A percentile compares a stretch with the other conserved stretches of the same genome.
These are phyloP conservation scores for Acacia concinna DNA, from an alignment of 331 rosid species.

Conservation along the genomic window DNA sequence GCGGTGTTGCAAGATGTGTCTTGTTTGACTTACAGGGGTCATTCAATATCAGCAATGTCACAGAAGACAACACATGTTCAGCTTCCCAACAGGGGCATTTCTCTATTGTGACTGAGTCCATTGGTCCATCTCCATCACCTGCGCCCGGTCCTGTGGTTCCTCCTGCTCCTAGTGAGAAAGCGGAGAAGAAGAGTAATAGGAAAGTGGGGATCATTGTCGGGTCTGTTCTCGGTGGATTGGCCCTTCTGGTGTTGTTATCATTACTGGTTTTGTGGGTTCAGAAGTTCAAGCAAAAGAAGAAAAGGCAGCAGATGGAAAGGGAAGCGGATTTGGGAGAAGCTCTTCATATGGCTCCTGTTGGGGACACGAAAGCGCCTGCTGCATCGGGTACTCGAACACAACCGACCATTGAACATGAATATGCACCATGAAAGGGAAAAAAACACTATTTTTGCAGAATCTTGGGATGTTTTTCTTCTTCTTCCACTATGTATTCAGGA, in stretches of 20 bases:
- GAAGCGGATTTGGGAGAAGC: constrained; percentile 91
- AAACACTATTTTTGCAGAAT: constrained; percentile 47
- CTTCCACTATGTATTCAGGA: constrained; percentile 46
- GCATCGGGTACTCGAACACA: constrained; percentile 87
- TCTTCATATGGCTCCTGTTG: constrained; percentile 77
- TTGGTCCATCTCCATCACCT: constrained; percentile 53
- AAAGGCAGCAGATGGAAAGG: constrained; percentile 78
- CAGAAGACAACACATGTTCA: constrained; percentile 53
- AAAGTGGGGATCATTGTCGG: constrained; percentile 76
- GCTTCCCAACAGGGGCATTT: constrained; percentile 76
- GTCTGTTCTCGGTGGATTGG: constrained; percentile 73
- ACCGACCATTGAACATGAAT: constrained; percentile 86
- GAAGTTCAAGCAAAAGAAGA: constrained; percentile 61
- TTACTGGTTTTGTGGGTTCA: constrained; percentile 57
- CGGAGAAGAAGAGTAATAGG: constrained; percentile 39
- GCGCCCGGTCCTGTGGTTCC: constrained; percentile 27
- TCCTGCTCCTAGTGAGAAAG: constrained; percentile 29
- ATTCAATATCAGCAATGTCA: constrained; percentile 55
- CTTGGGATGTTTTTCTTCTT: constrained; percentile 31
- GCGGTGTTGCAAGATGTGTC: constrained; percentile 60
- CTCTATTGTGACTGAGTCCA: constrained; percentile 70
- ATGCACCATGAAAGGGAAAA: constrained; percentile 58
- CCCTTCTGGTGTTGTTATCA: constrained; percentile 48
- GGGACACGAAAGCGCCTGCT: constrained; percentile 84
- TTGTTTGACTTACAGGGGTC: constrained; percentile 58